Evolutionary conservation across 2,329 filamentous ascomycete genomes (phyloP).

Genomic region (Aspergillus transmontanensis): DNA sequence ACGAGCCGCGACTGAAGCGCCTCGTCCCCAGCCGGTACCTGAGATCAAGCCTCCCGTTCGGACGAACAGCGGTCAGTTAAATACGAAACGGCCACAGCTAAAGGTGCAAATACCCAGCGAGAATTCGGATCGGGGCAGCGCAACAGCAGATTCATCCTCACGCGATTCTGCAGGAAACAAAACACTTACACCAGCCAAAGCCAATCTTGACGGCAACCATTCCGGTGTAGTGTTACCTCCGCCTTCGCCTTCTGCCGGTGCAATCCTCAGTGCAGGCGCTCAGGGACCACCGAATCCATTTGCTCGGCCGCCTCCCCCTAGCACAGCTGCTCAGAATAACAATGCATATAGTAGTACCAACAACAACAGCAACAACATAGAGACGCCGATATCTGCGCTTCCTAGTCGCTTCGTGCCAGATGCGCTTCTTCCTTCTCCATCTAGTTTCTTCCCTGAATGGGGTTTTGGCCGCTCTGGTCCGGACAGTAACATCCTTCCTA

Average conservation of each 20-base stretch:
- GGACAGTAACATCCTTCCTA: slow-evolving; percentile 85
- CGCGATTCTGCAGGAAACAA: slow-evolving; percentile 63
- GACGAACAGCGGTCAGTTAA: slow-evolving; percentile 72
- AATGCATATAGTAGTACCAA: slow-evolving; percentile 44
- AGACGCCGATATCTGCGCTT: slow-evolving; percentile 91
- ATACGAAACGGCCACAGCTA: slow-evolving; percentile 74
- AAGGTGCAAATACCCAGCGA: slow-evolving; percentile 96
- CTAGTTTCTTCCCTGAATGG: slow-evolving; percentile 92
- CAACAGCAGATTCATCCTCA: slow-evolving; percentile 70
- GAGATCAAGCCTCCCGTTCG: slow-evolving; percentile 74
- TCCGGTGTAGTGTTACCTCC: slow-evolving; percentile 82
- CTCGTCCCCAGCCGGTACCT: slow-evolving; percentile 57
- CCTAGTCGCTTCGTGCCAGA: slow-evolving; percentile 89
- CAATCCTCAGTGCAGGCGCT: slow-evolving; percentile 85
- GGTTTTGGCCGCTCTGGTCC: slow-evolving; percentile 64
- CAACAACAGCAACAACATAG: slow-evolving; percentile 41
- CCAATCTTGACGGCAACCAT: slow-evolving; percentile 58
- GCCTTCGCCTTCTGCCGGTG: slow-evolving; percentile 84
- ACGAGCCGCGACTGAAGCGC: slow-evolving; percentile 51
- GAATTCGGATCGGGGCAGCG: slow-evolving; percentile 73
- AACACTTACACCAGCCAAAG: slow-evolving; percentile 61
- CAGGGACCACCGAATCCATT: slow-evolving; percentile 94
- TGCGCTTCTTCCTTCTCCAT: slow-evolving; percentile 86
- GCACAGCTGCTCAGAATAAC: slow-evolving; percentile 40
- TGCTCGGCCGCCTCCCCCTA: slow-evolving; percentile 79